These are phyloP conservation scores for Grammothele lineata DNA, from an alignment of 768 basidiomycete species.

Conservation along the genomic window DNA sequence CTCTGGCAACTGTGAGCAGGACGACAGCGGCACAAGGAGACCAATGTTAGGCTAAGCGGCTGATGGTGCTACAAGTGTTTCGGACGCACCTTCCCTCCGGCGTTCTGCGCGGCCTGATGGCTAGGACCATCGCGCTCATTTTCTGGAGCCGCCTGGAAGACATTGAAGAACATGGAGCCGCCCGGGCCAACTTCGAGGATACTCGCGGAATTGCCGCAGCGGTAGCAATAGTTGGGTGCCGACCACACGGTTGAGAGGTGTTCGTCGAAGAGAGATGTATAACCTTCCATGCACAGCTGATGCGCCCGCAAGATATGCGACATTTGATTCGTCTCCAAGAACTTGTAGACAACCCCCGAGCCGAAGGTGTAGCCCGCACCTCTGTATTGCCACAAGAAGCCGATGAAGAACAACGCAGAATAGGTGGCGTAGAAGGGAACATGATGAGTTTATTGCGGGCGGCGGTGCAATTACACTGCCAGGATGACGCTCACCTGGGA, in stretches of 20 bases:
- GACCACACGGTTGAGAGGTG: slow-evolving; percentile 98
- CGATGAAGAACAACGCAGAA: slow-evolving; percentile 4
- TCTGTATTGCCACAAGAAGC: slow-evolving; percentile 39
- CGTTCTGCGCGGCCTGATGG: slow-evolving; percentile 72
- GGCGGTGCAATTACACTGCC: too few species aligned
- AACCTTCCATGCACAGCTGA: slow-evolving; percentile 99
- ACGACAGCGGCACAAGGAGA: neutral
- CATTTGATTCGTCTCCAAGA: slow-evolving; percentile 94
- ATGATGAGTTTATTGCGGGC: too few species aligned
- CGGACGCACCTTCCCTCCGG: slow-evolving; percentile 59
- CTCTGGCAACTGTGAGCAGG: slow-evolving; percentile 60
- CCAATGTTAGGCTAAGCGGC: neutral
- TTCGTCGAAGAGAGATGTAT: slow-evolving; percentile 93
- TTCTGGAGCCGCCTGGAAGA: slow-evolving; percentile 97
- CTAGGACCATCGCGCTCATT: slow-evolving; percentile 90
- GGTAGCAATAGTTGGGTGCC: slow-evolving; percentile 98
- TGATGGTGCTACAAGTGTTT: neutral
- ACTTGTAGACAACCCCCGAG: slow-evolving; percentile 95
- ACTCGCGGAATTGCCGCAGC: slow-evolving; percentile 95
- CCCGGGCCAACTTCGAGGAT: slow-evolving; percentile 94
- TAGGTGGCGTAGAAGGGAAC: too few species aligned
- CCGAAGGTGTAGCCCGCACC: slow-evolving; percentile 99
- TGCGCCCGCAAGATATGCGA: slow-evolving; percentile 96
- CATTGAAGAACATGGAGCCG: slow-evolving; percentile 88
- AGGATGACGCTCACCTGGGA: slow-evolving; percentile 62